Evolutionary conservation across 2,329 filamentous ascomycete species (phyloP).

Genomic region (Claviceps arundinis): DNA sequence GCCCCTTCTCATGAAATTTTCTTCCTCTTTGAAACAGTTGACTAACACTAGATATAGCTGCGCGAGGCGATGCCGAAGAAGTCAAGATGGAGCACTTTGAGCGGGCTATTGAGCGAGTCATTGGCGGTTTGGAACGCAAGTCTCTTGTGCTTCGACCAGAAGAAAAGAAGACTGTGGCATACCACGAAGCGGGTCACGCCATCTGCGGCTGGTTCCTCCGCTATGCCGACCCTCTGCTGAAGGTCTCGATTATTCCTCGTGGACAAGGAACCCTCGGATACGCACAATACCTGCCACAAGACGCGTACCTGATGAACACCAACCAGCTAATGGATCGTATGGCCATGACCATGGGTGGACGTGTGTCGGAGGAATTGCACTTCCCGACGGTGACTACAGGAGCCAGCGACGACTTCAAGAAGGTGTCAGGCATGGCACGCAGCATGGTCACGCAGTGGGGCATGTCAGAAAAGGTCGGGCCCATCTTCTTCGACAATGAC

Average conservation of each 20-base stretch:
- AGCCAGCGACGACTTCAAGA: constrained; percentile 94
- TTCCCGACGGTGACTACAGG: constrained; percentile 94
- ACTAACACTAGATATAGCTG: constrained; percentile 42
- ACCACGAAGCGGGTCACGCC: constrained; percentile 95
- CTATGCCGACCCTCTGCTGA: constrained; percentile 91
- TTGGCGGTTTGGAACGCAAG: constrained; percentile 95
- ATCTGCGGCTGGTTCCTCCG: constrained; percentile 98
- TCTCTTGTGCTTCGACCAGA: constrained; percentile 83
- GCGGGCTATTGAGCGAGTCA: constrained; percentile 91
- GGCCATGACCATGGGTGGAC: constrained; percentile 96
- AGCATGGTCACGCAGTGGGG: constrained; percentile 99
- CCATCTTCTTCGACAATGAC: constrained; percentile 79
- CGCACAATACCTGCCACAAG: constrained; percentile 89
- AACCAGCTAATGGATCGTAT: constrained; percentile 98
- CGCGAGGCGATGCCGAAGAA: constrained; percentile 63
- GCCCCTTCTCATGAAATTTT: neutral
- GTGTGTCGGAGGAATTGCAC: constrained; percentile 90
- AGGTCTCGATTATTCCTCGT: constrained; percentile 96
- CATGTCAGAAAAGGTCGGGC: constrained; percentile 90
- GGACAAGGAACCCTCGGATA: constrained; percentile 90
- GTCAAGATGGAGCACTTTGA: constrained; percentile 90
- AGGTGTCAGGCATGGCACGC: constrained; percentile 90
- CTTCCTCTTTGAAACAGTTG: neutral
- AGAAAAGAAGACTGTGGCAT: constrained; percentile 92
- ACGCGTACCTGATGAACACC: constrained; percentile 91